Evolutionary conservation across 805 yeast species (phyloP).

Genomic region (Sugiyamaella qingdaonensis): DNA sequence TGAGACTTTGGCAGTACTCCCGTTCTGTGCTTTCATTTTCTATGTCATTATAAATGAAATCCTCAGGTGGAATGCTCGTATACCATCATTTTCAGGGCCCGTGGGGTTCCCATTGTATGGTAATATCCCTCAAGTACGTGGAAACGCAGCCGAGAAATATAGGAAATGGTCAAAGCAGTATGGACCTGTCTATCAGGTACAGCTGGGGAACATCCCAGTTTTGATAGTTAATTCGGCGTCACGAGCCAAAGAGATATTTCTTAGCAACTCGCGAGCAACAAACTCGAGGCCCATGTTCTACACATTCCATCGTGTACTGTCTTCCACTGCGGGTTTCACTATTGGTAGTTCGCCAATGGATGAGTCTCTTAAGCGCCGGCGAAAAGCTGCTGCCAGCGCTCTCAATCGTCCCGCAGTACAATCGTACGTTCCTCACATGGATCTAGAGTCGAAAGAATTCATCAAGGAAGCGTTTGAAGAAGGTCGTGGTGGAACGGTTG

Average conservation of each 20-base stretch:
- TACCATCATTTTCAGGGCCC: constrained; percentile 22
- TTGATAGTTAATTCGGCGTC: constrained; percentile 65
- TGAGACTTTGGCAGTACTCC: neutral
- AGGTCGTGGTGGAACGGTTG: constrained; percentile 19
- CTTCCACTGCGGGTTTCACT: constrained; percentile 41
- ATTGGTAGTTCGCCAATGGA: constrained; percentile 43
- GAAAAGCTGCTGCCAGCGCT: constrained; percentile 39
- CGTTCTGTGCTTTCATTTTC: neutral
- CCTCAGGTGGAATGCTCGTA: neutral
- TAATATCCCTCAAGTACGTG: constrained; percentile 29
- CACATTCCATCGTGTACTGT: constrained; percentile 63
- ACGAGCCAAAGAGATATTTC: constrained; percentile 52
- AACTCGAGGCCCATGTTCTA: constrained; percentile 63
- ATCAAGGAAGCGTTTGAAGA: constrained; percentile 30
- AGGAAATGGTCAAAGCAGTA: constrained; percentile 31
- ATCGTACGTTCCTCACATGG: constrained; percentile 34
- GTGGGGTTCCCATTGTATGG: constrained; percentile 28
- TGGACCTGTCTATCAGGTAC: constrained; percentile 51
- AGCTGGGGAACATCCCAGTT: constrained; percentile 53
- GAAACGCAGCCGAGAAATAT: constrained; percentile 34
- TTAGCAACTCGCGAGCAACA: constrained; percentile 44
- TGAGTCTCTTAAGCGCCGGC: constrained; percentile 35
- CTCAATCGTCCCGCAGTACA: constrained; percentile 36
- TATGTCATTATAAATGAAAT: constrained; percentile 6
- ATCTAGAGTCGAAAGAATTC: constrained; percentile 35